Conservation (phyloP, 768 basidiomycete genomes). For the Pholiota molesta region DNA sequence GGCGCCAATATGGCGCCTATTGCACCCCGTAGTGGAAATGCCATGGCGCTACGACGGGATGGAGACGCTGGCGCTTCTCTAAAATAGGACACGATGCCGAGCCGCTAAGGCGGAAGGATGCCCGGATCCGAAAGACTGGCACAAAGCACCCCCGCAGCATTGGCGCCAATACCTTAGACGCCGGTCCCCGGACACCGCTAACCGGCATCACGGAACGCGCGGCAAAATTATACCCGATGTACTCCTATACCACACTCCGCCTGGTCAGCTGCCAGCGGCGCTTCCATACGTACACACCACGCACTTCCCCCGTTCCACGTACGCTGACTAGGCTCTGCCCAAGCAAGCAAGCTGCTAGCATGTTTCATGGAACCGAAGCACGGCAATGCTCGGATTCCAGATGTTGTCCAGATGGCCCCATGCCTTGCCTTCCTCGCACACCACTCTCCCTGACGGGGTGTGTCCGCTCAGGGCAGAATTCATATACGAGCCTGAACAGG, state of each 20-base stretch:
- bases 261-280: neutral
- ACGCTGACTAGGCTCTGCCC: neutral
- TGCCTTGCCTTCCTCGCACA: neutral
- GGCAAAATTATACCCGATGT: neutral
- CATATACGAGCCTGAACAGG: neutral
- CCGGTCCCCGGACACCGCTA: neutral
- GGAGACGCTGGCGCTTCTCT: neutral
- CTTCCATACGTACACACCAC: too few relatives aligned
- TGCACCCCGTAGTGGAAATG: neutral
- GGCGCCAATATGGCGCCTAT: neutral
- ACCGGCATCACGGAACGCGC: neutral
- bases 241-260: neutral
- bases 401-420: neutral
- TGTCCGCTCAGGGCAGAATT: neutral
- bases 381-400: too few relatives aligned
- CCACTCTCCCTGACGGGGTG: neutral
- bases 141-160: neutral
- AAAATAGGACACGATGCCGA: neutral
- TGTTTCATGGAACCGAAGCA: neutral
- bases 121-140: neutral
- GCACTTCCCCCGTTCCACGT: too few relatives aligned
- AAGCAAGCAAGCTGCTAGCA: neutral
- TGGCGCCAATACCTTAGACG: neutral
- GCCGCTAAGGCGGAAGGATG: neutral
- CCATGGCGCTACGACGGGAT: neutral